These are phyloP conservation scores for Tolypocladium tundrense DNA, from an alignment of 2,329 filamentous ascomycete species.

Conservation along the genomic window DNA sequence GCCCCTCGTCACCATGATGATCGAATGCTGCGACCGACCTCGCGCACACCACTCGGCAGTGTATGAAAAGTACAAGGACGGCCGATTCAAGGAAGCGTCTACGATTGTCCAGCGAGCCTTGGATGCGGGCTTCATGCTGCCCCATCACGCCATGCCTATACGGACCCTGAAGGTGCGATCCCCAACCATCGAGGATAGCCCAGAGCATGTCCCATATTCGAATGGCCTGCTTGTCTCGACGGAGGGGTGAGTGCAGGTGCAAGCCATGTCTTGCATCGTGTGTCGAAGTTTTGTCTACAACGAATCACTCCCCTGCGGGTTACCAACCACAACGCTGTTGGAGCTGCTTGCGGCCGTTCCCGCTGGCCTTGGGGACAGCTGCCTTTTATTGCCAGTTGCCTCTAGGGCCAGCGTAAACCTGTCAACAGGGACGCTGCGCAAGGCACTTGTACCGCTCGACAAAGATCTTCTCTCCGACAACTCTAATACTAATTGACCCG, in stretches of 20 bases:
- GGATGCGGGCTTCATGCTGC: slow-evolving; percentile 44
- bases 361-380: not conserved
- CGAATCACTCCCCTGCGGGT: not conserved
- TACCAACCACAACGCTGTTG: not conserved
- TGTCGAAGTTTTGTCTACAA: not conserved
- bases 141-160: slow-evolving; percentile 30
- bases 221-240: slow-evolving; percentile 20
- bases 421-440: not conserved
- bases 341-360: not conserved
- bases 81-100: slow-evolving; percentile 77
- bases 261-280: not conserved
- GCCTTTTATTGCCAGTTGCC: not conserved
- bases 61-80: slow-evolving; percentile 85
- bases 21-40: slow-evolving; percentile 80
- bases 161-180: slow-evolving; percentile 12
- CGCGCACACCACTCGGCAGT: slow-evolving; percentile 76
- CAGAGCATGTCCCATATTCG: slow-evolving; percentile 14
- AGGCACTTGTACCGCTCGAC: not conserved
- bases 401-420: not conserved
- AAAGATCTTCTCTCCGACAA: not conserved
- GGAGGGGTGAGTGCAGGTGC: slow-evolving; percentile 14
- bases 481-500: not conserved
- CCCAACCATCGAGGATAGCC: slow-evolving; percentile 9
- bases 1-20: slow-evolving; percentile 64
- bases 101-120: slow-evolving; percentile 70